A percentile compares a stretch with the other conserved stretches of the same genome.
Evolutionary conservation across 2,329 filamentous ascomycete species (phyloP).

Genomic region (Talaromyces rugulosus): DNA sequence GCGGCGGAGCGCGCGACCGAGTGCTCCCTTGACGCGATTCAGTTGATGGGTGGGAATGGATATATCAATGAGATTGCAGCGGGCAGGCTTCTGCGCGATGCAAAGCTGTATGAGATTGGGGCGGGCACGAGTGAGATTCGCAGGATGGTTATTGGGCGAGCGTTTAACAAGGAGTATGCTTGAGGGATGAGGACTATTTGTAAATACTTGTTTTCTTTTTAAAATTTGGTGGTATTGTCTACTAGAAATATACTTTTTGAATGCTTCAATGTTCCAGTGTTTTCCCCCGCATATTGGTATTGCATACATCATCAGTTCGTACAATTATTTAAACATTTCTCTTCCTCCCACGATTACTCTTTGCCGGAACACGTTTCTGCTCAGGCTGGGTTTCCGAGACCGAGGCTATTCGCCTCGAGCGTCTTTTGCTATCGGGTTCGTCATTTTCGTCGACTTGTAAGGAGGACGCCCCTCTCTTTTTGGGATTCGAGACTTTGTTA

Average conservation of each 20-base stretch:
- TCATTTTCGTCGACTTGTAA: not conserved
- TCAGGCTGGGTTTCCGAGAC: not conserved
- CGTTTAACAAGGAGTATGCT: conserved; percentile 81
- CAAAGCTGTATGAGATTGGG: conserved; percentile 90
- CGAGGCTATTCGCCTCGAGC: conserved; percentile 7
- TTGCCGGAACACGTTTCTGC: conserved; percentile 4
- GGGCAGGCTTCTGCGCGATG: conserved; percentile 73
- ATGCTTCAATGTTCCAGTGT: no score
- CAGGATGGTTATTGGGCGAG: conserved; percentile 88
- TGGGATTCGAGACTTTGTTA: not conserved
- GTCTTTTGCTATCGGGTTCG: not conserved
- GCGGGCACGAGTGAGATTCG: conserved; percentile 93
- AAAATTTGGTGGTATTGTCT: no score
- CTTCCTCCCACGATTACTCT: conserved; percentile 3
- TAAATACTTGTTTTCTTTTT: not conserved
- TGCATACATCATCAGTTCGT: not conserved
- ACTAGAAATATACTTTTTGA: no score
- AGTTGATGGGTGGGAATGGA: conserved; percentile 90
- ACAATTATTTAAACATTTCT: not conserved
- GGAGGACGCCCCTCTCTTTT: not conserved
- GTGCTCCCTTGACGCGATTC: conserved; percentile 64
- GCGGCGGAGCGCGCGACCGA: conserved; percentile 48
- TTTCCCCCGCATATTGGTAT: no score
- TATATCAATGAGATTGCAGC: conserved; percentile 95
- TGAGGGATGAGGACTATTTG: conserved; percentile 6